Evolutionary conservation across 1,284 basidiomycete genomes (phyloP).

Genomic region (Apiotrichum sp.): DNA sequence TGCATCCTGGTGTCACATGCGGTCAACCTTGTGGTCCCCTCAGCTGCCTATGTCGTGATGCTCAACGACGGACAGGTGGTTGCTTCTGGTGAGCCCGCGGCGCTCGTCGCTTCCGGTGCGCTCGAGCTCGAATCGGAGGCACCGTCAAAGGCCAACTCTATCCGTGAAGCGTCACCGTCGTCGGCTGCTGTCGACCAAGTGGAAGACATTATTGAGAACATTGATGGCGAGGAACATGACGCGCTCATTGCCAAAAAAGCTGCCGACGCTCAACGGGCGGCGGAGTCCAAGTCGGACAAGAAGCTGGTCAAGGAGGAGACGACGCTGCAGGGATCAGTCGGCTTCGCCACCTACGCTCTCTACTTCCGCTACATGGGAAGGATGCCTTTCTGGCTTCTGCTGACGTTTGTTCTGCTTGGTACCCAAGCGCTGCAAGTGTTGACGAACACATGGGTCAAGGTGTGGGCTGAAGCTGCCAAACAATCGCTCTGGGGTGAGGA

Average conservation of each 20-base stretch:
- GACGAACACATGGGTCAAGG: slow-evolving; percentile 44
- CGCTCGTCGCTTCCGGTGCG: slow-evolving; percentile 23
- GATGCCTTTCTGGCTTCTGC: slow-evolving; percentile 34
- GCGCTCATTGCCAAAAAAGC: slow-evolving; percentile 48
- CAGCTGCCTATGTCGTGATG: slow-evolving; percentile 44
- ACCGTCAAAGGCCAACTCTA: slow-evolving; percentile 4
- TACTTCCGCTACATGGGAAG: slow-evolving; percentile 41
- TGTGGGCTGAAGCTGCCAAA: slow-evolving; percentile 37
- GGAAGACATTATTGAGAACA: slow-evolving; percentile 24
- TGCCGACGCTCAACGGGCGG: slow-evolving; percentile 27
- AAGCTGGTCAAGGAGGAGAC: slow-evolving; percentile 41
- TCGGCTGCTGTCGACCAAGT: too few relatives aligned
- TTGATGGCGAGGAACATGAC: slow-evolving; percentile 62
- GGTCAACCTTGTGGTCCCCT: slow-evolving; percentile 50
- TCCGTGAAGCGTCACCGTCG: too few relatives aligned
- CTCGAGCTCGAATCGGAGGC: slow-evolving; percentile 19
- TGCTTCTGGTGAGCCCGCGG: slow-evolving; percentile 36
- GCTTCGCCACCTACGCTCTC: slow-evolving; percentile 33
- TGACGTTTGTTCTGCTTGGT: slow-evolving; percentile 33
- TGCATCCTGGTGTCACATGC: slow-evolving; percentile 54
- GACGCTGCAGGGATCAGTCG: slow-evolving; percentile 24
- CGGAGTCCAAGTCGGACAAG: slow-evolving; percentile 28
- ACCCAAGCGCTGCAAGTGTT: slow-evolving; percentile 41
- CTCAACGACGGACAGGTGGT: slow-evolving; percentile 38
- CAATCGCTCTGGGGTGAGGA: background rate